Evolutionary conservation across 148 eudicot genomes (phyloP).

Genomic region (Polygonum maritimum): DNA sequence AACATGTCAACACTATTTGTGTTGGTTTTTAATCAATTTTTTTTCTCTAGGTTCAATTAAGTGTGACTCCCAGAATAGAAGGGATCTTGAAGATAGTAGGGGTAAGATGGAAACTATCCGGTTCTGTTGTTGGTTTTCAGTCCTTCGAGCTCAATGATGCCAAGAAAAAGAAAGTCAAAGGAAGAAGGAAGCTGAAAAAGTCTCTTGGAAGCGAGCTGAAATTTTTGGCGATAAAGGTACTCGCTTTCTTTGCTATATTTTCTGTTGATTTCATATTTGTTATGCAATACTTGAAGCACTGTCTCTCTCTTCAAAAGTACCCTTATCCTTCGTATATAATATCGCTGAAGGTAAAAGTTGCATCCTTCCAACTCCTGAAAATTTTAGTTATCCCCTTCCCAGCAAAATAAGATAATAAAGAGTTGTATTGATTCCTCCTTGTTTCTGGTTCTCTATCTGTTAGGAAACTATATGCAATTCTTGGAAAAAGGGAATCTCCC

Average conservation of each 20-base stretch:
- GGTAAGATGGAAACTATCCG: conserved; percentile 90
- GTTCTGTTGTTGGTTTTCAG: conserved; percentile 69
- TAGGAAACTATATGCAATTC: no score
- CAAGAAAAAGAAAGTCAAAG: conserved; percentile 45
- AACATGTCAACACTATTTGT: not conserved
- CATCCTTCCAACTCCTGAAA: not conserved
- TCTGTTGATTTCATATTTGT: not conserved
- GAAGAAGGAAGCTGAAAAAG: conserved; percentile 44
- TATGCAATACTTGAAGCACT: not conserved
- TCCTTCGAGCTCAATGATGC: conserved; percentile 42
- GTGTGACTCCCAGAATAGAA: conserved; percentile 68
- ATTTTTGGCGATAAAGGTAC: conserved; percentile 84
- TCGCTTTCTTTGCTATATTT: not conserved
- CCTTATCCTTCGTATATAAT: not conserved
- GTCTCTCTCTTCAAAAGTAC: not conserved
- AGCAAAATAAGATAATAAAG: not conserved
- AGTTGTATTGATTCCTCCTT: not conserved
- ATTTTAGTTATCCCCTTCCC: not conserved
- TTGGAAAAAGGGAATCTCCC: no score
- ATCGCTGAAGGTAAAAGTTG: not conserved
- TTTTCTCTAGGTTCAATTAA: conserved; percentile 56
- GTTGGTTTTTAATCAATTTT: not conserved
- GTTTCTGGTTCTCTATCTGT: not conserved
- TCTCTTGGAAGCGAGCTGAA: conserved; percentile 37
- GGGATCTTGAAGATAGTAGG: conserved; percentile 77